Base-by-base conservation (phyloP, 805 yeast species). In the Kuraishia hungarica region DNA sequence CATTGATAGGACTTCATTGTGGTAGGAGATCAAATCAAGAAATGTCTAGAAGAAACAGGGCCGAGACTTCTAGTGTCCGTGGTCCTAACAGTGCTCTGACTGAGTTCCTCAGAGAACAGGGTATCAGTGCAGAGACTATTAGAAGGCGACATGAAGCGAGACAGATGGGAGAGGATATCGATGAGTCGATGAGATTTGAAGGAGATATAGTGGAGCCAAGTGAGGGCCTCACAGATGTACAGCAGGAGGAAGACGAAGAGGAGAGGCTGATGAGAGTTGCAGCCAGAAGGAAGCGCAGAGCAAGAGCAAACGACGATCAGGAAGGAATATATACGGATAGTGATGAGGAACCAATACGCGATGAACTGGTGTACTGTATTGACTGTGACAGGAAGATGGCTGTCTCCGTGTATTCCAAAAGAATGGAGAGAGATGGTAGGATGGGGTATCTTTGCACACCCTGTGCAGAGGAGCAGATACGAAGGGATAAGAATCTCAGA, bases 21-120 rank as follows among this genome's bases (percentile, higher is more conserved):
- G 10, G 5, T 26, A 6, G 5, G 29, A 26, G 29, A 26, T 26
- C 29, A 26, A 5, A 26, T 10, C 29, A 4, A 19, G 13, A 51
- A 23, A 56, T 56, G 58, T 52, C 58, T 21, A 53, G 57, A 48
- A 52, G 59, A 51, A 13, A 21, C 28, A 54, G 56, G 39, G 46
- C 53, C 24, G 49, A 54, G 20, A 49, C 50, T 35, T 51, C 39
- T n/a, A 23, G 35, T n/a, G 71, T 71, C 5, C 59, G 67, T 50
- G 88, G 86, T 5, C 88, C 96, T 50, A 89, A 89, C 72, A 86
- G 96, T 61, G 97, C 97, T 0, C 74, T 92, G 60, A 92, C 97
- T 0, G 94, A 88, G 68, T 92, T 92, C 64, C 76, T 92, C 57
- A 76, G 91, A 52, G 89, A 87, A 55, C 96, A 91, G 68, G 97